These are phyloP conservation scores for Ceratobasidium sp. DNA, from an alignment of 1,284 basidiomycete species.

Conservation along the genomic window DNA sequence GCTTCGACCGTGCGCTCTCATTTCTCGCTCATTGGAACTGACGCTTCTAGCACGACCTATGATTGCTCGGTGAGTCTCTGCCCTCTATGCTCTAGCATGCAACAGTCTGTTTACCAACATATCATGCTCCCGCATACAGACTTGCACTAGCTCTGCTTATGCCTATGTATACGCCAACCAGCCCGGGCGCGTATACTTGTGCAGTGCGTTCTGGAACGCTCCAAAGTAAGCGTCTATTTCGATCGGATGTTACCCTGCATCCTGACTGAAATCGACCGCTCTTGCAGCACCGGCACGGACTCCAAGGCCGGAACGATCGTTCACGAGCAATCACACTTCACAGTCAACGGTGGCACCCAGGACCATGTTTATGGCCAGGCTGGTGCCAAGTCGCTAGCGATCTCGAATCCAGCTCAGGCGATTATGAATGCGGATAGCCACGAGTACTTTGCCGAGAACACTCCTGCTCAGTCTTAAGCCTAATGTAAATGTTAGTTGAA, in stretches of 20 bases:
- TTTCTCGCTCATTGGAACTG: constrained; percentile 33
- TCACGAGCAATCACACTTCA: constrained; percentile 48
- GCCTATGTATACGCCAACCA: constrained; percentile 45
- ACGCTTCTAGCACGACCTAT: constrained; percentile 38
- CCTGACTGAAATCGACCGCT: background rate
- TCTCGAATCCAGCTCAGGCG: constrained; percentile 32
- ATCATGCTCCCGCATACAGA: background rate
- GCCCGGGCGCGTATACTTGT: constrained; percentile 44
- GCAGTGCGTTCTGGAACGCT: constrained; percentile 45
- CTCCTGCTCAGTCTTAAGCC: constrained; percentile 32
- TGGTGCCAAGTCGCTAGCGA: constrained; percentile 32
- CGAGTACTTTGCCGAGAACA: constrained; percentile 46
- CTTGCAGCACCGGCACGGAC: constrained; percentile 41
- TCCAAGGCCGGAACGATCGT: constrained; percentile 47
- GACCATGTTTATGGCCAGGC: constrained; percentile 43
- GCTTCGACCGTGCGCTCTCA: constrained; percentile 37
- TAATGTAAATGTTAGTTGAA: background rate
- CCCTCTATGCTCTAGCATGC: background rate
- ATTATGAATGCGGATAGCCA: constrained; percentile 46
- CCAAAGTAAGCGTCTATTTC: constrained; percentile 33
- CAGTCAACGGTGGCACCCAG: constrained; percentile 43
- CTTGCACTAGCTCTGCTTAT: constrained; percentile 39
- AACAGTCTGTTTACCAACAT: background rate
- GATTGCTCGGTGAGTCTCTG: constrained; percentile 37
- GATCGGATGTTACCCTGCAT: background rate